A percentile compares a stretch with the other conserved stretches of the same genome.
phyloP scores from a whole-genome alignment of 2,329 filamentous ascomycete species.

The Endoconidiophora laricicola region DNA sequence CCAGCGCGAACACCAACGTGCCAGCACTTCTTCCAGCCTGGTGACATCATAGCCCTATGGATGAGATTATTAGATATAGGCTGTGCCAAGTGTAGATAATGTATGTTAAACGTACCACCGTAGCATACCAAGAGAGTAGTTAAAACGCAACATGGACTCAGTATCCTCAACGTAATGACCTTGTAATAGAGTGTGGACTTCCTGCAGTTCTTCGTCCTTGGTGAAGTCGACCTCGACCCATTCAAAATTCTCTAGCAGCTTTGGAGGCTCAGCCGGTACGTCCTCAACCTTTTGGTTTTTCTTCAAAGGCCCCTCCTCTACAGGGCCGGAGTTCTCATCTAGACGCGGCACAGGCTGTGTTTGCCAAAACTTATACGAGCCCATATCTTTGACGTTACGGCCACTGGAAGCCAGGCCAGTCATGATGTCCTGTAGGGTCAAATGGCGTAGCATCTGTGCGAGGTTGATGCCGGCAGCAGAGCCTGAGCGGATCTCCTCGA shows the following conservation, averaged over 20 bases:
- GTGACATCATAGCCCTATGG: constrained; percentile 73
- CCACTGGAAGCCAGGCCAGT: constrained; percentile 59
- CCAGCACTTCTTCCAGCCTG: constrained; percentile 87
- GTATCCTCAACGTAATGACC: constrained; percentile 96
- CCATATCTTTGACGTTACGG: constrained; percentile 93
- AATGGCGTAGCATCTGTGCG: constrained; percentile 39
- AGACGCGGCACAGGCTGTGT: constrained; percentile 91
- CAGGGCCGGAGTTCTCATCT: constrained; percentile 33
- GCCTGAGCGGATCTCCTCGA: constrained; percentile 34
- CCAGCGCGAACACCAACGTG: constrained; percentile 82
- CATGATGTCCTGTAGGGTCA: constrained; percentile 56
- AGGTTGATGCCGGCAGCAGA: constrained; percentile 25
- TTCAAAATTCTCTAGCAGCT: constrained; percentile 70
- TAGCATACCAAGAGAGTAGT: constrained; percentile 77
- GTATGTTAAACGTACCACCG: constrained; percentile 48
- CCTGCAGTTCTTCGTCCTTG: constrained; percentile 61
- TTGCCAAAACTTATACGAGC: constrained; percentile 95
- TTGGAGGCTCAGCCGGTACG: constrained; percentile 59
- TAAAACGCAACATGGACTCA: constrained; percentile 94
- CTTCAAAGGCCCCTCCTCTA: constrained; percentile 71
- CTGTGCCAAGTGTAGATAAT: neutral
- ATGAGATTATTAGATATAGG: neutral
- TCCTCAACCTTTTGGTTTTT: constrained; percentile 54
- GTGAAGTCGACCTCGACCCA: constrained; percentile 85
- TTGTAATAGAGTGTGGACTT: constrained; percentile 80